Base-by-base conservation (phyloP, 2,329 filamentous ascomycete species). In the Ilyonectria mors-panacis region DNA sequence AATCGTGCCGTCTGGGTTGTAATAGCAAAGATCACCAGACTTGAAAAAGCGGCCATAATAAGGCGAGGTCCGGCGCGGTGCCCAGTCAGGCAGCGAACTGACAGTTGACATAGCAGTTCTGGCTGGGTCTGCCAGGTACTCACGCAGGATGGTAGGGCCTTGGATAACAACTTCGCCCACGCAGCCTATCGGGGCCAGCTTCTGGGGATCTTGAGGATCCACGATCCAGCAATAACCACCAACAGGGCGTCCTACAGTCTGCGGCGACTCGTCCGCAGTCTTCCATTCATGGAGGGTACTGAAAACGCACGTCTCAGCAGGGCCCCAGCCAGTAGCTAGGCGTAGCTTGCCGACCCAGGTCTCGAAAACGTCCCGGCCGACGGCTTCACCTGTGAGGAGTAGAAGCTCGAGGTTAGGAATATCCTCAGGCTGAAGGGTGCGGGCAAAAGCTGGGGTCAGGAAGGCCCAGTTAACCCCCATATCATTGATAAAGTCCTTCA, bases 1-100 rank as follows among this genome's bases (percentile, higher is more conserved):
- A n/a, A 86, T 74, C 13, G 67, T 71, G 9, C 81, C 81, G 63
- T 85, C 76, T 0, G 55, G 19, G 37, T 78, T 67, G 30, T 81
- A 79, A 19, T 66, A 47, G 4, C 71, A 70, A 2, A 76, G 59
- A 47, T 75, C 75, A 1, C 73, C 73, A 2, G 75, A 71, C 37
- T 71, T 70, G n/a, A 74, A 76, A 9, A 76, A 56, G n/a, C 59
- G 39, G 4, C 57, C 12, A 63, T 66, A 42, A 19, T 30, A 6
- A 53, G 59, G 37, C 64, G 56, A 30, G 17, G 67, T 80, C 4
- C 64, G 63, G 4, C 48, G 54, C 0, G 60, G 62, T 7, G 68
- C 57, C 69, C 72, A 73, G 7, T 62, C 37, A 15, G 37, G 59
- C 1, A 69, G 81, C 80, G 67, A 80, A 15, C 66, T 70, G 35